Evolutionary conservation across 176 grass and related monocot genomes (phyloP).

Genomic region (Oryza nivara): DNA sequence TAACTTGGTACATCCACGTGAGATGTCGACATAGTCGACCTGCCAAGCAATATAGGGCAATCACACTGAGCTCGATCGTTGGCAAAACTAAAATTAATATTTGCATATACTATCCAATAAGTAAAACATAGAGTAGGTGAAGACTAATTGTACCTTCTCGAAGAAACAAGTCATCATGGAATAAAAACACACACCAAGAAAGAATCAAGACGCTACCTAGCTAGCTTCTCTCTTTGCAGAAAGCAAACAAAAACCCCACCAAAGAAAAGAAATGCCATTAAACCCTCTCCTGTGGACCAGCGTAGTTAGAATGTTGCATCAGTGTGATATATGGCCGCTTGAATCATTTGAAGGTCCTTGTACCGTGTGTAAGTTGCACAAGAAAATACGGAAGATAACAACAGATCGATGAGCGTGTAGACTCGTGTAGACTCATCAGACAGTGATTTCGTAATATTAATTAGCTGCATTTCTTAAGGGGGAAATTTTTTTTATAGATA

Average conservation of each 20-base stretch:
- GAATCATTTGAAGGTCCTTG: conserved; percentile 26
- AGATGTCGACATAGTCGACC: conserved; percentile 33
- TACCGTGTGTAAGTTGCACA: conserved; percentile 32
- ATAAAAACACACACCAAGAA: conserved; percentile 3
- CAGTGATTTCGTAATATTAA: neutral
- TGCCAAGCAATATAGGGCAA: neutral
- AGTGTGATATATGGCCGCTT: neutral
- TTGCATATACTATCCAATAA: neutral
- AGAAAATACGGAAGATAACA: conserved; percentile 20
- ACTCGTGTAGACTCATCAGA: neutral
- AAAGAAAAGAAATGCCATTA: conserved; percentile 37
- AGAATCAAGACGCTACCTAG: conserved; percentile 26
- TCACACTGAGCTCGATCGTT: neutral
- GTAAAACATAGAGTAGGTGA: conserved; percentile 40
- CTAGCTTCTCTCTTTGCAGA: conserved; percentile 16
- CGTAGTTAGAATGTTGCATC: conserved; percentile 40
- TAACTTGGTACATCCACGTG: neutral
- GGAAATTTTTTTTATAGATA: neutral
- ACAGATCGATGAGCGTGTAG: conserved; percentile 15
- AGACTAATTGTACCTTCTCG: conserved; percentile 51
- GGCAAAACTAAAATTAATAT: neutral
- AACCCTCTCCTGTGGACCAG: conserved; percentile 30
- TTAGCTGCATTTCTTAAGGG: neutral
- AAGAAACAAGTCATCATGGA: conserved; percentile 42
- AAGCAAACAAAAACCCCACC: conserved; percentile 30